These are phyloP conservation scores for Magnusiomyces sp. DNA, from an alignment of 1,139 yeast genomes.

Conservation along the genomic window DNA sequence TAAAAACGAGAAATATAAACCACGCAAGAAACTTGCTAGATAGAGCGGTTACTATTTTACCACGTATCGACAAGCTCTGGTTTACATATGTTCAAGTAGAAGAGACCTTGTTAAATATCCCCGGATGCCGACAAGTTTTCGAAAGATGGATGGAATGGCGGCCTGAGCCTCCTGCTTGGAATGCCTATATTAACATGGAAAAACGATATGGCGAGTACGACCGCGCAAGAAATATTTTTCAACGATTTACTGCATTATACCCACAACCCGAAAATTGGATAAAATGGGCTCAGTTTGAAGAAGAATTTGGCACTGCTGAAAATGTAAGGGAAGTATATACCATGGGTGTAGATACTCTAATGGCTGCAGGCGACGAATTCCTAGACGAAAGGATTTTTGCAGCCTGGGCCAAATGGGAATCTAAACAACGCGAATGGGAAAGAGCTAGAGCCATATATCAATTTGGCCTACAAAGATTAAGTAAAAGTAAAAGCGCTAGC, in stretches of 20 bases:
- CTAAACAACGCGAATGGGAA: conserved; percentile 50
- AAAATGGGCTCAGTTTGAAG: conserved; percentile 54
- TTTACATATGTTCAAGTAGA: conserved; percentile 66
- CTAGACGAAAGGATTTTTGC: conserved; percentile 37
- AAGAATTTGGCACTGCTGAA: conserved; percentile 40
- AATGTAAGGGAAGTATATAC: conserved; percentile 58
- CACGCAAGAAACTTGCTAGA: conserved; percentile 85
- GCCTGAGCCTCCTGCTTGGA: conserved; percentile 56
- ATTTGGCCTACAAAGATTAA: conserved; percentile 43
- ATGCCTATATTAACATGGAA: conserved; percentile 65
- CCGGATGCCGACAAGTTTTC: conserved; percentile 58
- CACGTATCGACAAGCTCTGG: conserved; percentile 83
- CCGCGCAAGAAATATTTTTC: conserved; percentile 50
- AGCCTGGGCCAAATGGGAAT: conserved; percentile 71
- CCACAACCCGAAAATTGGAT: conserved; percentile 58
- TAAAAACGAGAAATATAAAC: conserved; percentile 62
- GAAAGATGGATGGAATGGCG: conserved; percentile 74
- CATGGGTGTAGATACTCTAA: conserved; percentile 50
- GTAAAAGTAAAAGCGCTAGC: conserved; percentile 34
- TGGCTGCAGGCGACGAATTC: conserved; percentile 25
- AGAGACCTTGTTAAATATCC: conserved; percentile 61
- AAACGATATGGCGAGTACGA: conserved; percentile 51
- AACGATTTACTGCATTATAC: conserved; percentile 46
- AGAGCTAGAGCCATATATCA: conserved; percentile 58
- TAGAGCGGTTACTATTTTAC: conserved; percentile 65